phyloP scores from a whole-genome alignment of 306 rosid genomes.

The Arachis stenosperma region DNA sequence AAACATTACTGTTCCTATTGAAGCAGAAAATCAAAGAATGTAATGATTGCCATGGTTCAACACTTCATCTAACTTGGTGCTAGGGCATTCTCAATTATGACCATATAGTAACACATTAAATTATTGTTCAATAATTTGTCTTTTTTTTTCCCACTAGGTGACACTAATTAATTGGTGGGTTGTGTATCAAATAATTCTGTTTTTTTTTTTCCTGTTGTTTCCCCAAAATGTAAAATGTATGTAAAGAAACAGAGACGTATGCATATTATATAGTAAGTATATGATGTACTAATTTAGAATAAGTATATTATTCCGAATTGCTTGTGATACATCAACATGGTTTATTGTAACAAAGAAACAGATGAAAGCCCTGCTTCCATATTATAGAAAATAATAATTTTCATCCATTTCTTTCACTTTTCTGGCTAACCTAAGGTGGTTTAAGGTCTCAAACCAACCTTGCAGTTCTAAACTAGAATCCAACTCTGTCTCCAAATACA shows the following conservation, averaged over 20 bases:
- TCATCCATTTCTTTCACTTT: conserved; percentile 24
- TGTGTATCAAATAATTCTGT: neutral
- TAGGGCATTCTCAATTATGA: conserved; percentile 44
- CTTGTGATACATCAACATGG: conserved; percentile 37
- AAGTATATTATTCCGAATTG: neutral
- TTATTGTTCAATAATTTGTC: neutral
- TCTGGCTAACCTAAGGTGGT: conserved; percentile 19
- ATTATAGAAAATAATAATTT: no score
- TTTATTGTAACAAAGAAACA: conserved; percentile 20
- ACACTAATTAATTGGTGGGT: neutral
- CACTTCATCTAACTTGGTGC: conserved; percentile 48
- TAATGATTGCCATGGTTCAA: conserved; percentile 42
- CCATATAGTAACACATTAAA: conserved; percentile 30
- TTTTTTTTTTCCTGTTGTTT: neutral
- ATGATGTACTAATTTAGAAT: conserved; percentile 2
- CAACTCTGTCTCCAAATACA: conserved; percentile 34
- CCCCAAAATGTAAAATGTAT: conserved; percentile 6
- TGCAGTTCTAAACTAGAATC: conserved; percentile 31
- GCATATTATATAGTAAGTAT: neutral
- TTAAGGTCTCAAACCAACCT: conserved; percentile 11
- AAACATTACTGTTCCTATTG: conserved; percentile 22
- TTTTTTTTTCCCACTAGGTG: neutral
- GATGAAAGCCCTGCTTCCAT: conserved; percentile 14
- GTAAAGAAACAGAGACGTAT: conserved; percentile 13
- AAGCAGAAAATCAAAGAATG: conserved; percentile 33